Evolutionary conservation across 306 rosid species (phyloP).

Genomic region (Fragaria vesca): DNA sequence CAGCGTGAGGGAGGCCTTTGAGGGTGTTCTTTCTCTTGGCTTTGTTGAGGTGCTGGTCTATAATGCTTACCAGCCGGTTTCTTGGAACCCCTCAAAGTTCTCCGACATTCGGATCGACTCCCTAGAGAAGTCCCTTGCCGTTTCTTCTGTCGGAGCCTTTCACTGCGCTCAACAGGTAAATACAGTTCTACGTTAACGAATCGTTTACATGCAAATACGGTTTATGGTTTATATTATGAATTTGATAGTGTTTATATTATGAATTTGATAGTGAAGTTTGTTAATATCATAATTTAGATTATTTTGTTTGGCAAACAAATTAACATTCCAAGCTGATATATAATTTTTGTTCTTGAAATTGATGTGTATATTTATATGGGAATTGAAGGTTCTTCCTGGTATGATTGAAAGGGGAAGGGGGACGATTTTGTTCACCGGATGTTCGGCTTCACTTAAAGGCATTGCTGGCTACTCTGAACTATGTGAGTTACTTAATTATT

Average conservation of each 20-base stretch:
- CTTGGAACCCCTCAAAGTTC: conserved; percentile 52
- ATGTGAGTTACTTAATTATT: conserved; percentile 37
- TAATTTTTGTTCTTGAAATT: background rate
- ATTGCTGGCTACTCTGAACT: conserved; percentile 70
- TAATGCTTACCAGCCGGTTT: conserved; percentile 58
- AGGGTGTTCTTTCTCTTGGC: conserved; percentile 79
- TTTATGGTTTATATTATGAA: too few relatives aligned
- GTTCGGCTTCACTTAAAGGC: conserved; percentile 82
- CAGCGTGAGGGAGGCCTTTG: conserved; percentile 88
- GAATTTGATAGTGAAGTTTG: too few relatives aligned
- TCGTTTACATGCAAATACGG: background rate
- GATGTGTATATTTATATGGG: background rate
- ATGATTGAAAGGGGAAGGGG: conserved; percentile 96
- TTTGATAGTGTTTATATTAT: too few relatives aligned
- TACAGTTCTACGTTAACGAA: conserved; percentile 29
- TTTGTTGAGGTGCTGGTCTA: conserved; percentile 80
- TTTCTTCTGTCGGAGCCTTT: conserved; percentile 84
- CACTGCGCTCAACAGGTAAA: conserved; percentile 90
- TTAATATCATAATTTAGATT: background rate
- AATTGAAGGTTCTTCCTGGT: conserved; percentile 69
- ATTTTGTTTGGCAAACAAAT: too few relatives aligned
- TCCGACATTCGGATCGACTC: conserved; percentile 52
- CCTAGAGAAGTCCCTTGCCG: conserved; percentile 72
- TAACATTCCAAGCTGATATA: background rate
- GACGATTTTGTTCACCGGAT: conserved; percentile 86